These are phyloP conservation scores for Aspergillus terreus DNA, from an alignment of 2,329 filamentous ascomycete genomes.

Conservation along the genomic window DNA sequence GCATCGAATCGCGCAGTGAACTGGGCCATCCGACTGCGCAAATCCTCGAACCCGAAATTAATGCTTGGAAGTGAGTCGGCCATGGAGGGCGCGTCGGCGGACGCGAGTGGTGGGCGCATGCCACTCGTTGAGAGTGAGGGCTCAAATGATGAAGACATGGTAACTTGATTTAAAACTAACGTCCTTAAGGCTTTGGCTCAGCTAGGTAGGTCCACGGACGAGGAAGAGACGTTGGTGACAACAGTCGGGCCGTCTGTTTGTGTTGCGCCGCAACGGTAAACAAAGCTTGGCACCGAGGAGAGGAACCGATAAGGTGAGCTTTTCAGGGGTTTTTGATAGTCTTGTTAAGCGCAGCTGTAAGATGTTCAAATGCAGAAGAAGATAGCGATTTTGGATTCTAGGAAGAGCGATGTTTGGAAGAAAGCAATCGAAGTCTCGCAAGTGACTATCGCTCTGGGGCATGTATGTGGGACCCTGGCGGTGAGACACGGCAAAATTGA, in stretches of 20 bases:
- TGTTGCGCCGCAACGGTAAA: constrained; percentile 29
- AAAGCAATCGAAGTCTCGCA: too few species aligned
- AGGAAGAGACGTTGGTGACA: background rate
- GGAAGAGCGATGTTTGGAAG: too few species aligned
- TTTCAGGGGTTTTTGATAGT: too few species aligned
- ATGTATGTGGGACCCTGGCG: background rate
- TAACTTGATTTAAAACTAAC: background rate
- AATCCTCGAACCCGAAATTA: constrained; percentile 93
- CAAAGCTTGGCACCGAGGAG: constrained; percentile 10
- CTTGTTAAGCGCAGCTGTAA: too few species aligned
- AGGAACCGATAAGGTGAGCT: background rate
- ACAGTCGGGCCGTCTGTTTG: constrained; percentile 4
- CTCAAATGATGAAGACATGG: constrained; percentile 50
- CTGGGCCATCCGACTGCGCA: constrained; percentile 90
- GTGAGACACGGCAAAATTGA: background rate
- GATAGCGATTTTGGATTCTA: too few species aligned
- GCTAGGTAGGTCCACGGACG: too few species aligned
- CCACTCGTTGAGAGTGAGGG: constrained; percentile 54
- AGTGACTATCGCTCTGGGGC: too few species aligned
- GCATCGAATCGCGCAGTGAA: constrained; percentile 89
- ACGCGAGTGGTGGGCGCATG: constrained; percentile 50
- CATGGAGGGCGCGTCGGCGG: constrained; percentile 56
- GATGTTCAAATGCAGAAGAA: too few species aligned
- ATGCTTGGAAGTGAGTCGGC: constrained; percentile 73
- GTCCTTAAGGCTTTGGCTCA: too few species aligned